Evolutionary conservation across 169 alveolate genomes (phyloP), one percentile per base, ranked within the genome.

Genomic region (Cryptosporidium parvum): DNA sequence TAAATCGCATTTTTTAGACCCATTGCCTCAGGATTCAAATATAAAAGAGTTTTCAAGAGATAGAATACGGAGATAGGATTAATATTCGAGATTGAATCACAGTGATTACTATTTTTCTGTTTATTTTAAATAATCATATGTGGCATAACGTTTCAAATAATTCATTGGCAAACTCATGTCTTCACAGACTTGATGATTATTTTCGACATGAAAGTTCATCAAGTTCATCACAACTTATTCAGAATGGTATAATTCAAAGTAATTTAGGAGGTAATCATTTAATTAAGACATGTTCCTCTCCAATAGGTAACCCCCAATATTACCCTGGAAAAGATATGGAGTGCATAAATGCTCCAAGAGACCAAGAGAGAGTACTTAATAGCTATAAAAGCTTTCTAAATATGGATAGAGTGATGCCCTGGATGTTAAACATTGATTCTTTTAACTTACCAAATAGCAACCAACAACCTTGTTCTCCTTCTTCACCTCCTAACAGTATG

Each of bases 321-420:
- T 37, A 31, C 29, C 14, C 68, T 56, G 71, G 21, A 29, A 21
- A 42, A 52, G 58, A 58, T 0, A 18, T 51, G 1, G 85, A 29
- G 0, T 31, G 7, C 18, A n/a, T 16, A n/a, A 75, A 42, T 39
- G 37, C n/a, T 31, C 23, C 58, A 18, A 56, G 29, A 3, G 70
- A 35, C 51, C 62, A 75, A 6, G 51, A 39, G 53, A 73, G 68
- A 73, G 26, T 73, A 7, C 86, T 52, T 29, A 59, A 59, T 31
- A 80, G 37, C 53, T 80, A 80, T 35, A 58, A 23, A 26, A 42
- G 62, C 8, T 80, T 80, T 65, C 67, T 80, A 12, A 62, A 59
- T 9, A 42, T 80, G 75, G 89, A 80, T 29, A 80, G 75, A 26
- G 89, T 62, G 62, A 59, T 80, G 75, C 89, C 89, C 35, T 80